A percentile compares a stretch with the other conserved stretches of the same genome.
phyloP scores from a whole-genome alignment of 176 grass and related monocot genomes.

The Musa acuminata region DNA sequence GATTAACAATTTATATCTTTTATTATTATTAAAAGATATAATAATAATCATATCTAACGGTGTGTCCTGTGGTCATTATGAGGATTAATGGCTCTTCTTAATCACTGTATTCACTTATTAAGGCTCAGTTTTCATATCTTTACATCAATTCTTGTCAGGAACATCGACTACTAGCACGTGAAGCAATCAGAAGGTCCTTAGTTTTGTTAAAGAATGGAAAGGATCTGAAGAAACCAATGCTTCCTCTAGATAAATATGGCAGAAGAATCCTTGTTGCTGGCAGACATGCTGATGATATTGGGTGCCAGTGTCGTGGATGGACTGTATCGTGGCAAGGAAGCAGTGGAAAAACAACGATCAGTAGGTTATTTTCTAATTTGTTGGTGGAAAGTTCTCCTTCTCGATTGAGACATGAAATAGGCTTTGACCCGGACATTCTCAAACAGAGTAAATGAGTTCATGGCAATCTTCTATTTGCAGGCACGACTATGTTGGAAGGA shows the following conservation, averaged over 20 bases:
- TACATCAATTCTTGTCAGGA: conserved; percentile 33
- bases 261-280: conserved; percentile 74
- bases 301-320: no score
- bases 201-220: conserved; percentile 95
- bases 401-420: no score
- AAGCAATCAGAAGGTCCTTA: conserved; percentile 75
- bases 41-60: no score
- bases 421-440: background rate
- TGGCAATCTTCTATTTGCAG: conserved; percentile 28
- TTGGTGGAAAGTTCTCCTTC: background rate
- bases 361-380: conserved; percentile 23
- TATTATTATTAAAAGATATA: no score
- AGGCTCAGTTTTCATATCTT: background rate
- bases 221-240: conserved; percentile 41
- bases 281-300: conserved; percentile 25
- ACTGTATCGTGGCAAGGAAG: conserved; percentile 61
- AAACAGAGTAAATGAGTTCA: background rate
- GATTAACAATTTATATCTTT: no score
- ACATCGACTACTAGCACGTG: conserved; percentile 58
- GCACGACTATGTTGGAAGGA: conserved; percentile 71
- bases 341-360: conserved; percentile 59
- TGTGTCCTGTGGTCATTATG: no score
- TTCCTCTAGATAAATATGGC: conserved; percentile 68
- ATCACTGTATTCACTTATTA: no score
- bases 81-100: no score